Evolutionary conservation across 2,329 filamentous ascomycete species (phyloP).

Genomic region (Trichoderma sp.): DNA sequence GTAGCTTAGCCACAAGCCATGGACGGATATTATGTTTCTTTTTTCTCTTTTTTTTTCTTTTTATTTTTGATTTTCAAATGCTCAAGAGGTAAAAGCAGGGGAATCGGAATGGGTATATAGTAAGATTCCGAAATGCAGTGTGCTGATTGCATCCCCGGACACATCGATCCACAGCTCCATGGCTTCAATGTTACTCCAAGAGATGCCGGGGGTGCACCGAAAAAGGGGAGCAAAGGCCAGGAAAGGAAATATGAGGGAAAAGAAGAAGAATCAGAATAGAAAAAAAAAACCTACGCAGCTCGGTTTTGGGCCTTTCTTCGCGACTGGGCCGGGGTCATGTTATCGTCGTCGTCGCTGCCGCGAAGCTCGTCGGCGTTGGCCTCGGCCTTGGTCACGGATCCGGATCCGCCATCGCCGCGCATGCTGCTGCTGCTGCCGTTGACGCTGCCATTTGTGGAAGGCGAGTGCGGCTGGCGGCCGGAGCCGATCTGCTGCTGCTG

Average conservation of each 20-base stretch:
- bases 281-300: constrained; percentile 46
- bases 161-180: not conserved
- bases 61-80: not conserved
- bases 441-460: constrained; percentile 23
- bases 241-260: not conserved
- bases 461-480: constrained; percentile 27
- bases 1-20: not conserved
- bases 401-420: constrained; percentile 1
- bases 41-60: not conserved
- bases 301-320: constrained; percentile 60
- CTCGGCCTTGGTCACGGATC: constrained; percentile 36
- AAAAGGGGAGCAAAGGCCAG: not conserved
- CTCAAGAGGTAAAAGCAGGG: not conserved
- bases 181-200: not conserved
- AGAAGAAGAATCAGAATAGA: not conserved
- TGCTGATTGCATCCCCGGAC: not conserved
- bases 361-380: constrained; percentile 35
- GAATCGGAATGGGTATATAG: not conserved
- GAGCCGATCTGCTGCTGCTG: constrained; percentile 25
- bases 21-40: not conserved
- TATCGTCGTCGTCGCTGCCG: constrained; percentile 56
- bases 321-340: constrained; percentile 55
- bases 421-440: constrained; percentile 25
- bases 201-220: not conserved
- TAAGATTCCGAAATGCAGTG: not conserved